A percentile compares a stretch with the other conserved stretches of the same genome.
phyloP scores from a whole-genome alignment of 768 basidiomycete genomes.

The Hericium alpestre region DNA sequence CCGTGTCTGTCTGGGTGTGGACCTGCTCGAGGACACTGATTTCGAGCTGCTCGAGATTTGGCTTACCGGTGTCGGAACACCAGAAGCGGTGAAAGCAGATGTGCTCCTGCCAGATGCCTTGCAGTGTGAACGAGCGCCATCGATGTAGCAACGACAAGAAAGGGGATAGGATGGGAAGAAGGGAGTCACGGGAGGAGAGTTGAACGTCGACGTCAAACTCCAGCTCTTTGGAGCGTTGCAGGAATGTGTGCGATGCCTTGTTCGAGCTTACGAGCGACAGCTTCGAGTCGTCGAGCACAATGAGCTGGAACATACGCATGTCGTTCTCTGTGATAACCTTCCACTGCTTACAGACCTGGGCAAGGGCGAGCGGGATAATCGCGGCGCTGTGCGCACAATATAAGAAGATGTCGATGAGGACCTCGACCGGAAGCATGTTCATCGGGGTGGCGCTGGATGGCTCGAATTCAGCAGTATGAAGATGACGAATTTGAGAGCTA shows the following conservation, averaged over 20 bases:
- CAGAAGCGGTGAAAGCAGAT: constrained; percentile 20
- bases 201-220: constrained; percentile 45
- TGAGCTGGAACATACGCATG: constrained; percentile 51
- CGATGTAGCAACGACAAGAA: constrained; percentile 45
- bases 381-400: constrained; percentile 23
- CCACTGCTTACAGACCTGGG: constrained; percentile 52
- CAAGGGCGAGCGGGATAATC: constrained; percentile 38
- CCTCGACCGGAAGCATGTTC: constrained; percentile 41
- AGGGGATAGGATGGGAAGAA: constrained; percentile 56
- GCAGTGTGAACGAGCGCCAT: constrained; percentile 44
- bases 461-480: not conserved
- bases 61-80: constrained; percentile 6
- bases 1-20: not conserved
- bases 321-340: constrained; percentile 38
- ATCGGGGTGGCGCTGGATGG: constrained; percentile 7
- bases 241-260: constrained; percentile 43
- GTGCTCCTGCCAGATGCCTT: constrained; percentile 25
- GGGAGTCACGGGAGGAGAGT: constrained; percentile 34
- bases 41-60: constrained; percentile 16
- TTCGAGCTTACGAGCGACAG: constrained; percentile 29
- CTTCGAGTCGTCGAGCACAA: constrained; percentile 37
- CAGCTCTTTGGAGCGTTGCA: constrained; percentile 40
- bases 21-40: constrained; percentile 11
- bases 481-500: not conserved
- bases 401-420: constrained; percentile 53